Percentiles rank a stretch among this genome's conserved stretches.
Conservation (phyloP, 2,329 filamentous ascomycete species). For the Fusarium xyrophilum region DNA sequence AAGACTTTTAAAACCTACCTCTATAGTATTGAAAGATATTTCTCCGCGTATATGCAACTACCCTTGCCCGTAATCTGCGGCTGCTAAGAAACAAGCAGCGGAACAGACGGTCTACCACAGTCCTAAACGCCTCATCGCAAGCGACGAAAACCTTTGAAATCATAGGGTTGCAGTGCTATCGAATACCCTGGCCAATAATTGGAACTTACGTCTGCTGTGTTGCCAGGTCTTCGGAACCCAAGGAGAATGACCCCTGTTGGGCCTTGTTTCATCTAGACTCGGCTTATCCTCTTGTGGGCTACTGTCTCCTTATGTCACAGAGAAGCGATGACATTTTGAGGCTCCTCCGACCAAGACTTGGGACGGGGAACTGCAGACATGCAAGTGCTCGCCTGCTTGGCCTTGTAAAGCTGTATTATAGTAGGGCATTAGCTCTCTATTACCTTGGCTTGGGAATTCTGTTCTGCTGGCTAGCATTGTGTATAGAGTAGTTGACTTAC, state of each 20-base stretch:
- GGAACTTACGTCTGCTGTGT: slow-evolving; percentile 21
- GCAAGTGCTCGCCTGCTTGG: slow-evolving; percentile 2
- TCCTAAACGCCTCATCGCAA: neutral
- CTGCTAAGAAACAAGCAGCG: slow-evolving; percentile 2
- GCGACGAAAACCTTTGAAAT: slow-evolving; percentile 18
- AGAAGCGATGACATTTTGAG: slow-evolving; percentile 28
- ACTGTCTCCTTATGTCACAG: slow-evolving; percentile 8
- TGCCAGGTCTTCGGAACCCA: slow-evolving; percentile 18
- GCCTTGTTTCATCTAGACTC: slow-evolving; percentile 30
- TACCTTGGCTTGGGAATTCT: neutral
- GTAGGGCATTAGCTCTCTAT: slow-evolving; percentile 10
- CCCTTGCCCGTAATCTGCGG: slow-evolving; percentile 2
- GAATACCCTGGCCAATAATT: slow-evolving; percentile 18
- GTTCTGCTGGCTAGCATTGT: neutral
- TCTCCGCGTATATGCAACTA: slow-evolving; percentile 5
- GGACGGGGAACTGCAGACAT: slow-evolving; percentile 25
- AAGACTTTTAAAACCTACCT: no score
- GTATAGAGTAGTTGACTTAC: slow-evolving; percentile 8
- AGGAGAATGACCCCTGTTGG: slow-evolving; percentile 15
- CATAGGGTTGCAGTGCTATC: slow-evolving; percentile 29
- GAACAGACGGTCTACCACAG: neutral
- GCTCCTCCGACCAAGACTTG: slow-evolving; percentile 31
- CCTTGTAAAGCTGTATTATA: slow-evolving; percentile 1
- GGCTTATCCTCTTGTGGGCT: slow-evolving; percentile 25
- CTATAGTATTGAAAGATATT: slow-evolving; percentile 3